Evolutionary conservation across 148 eudicot genomes (phyloP).

Genomic region (Mesembryanthemum crystallinum): DNA sequence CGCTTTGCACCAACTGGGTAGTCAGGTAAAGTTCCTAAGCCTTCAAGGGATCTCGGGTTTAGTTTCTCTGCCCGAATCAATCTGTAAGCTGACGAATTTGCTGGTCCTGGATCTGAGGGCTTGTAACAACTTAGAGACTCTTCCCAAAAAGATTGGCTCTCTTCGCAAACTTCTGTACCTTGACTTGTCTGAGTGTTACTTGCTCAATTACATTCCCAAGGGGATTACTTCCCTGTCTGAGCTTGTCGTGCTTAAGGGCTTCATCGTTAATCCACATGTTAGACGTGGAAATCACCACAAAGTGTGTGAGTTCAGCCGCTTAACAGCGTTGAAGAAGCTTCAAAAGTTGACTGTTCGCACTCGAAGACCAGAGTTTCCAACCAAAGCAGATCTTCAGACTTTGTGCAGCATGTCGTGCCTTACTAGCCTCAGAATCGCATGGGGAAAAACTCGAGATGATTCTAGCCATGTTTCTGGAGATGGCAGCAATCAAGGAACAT

Average conservation of each 20-base stretch:
- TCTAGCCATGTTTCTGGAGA: no score
- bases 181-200: conserved; percentile 8
- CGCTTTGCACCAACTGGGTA: background rate
- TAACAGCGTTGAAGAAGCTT: background rate
- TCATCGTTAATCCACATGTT: background rate
- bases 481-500: background rate
- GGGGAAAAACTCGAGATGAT: background rate
- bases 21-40: background rate
- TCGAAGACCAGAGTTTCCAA: background rate
- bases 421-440: background rate
- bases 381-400: background rate
- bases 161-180: background rate
- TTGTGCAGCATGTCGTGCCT: background rate
- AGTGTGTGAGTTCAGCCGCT: background rate
- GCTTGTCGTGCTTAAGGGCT: background rate
- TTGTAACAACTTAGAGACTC: background rate
- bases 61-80: background rate
- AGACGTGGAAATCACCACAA: no score
- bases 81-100: background rate
- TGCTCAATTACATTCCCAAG: background rate
- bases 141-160: background rate
- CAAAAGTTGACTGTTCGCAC: background rate
- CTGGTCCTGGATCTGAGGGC: background rate
- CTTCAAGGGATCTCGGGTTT: background rate
- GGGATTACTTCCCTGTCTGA: background rate